Percentiles rank a stretch among this genome's conserved stretches.
Conservation (phyloP, 176 grass and related monocot species). For the Canna indica region DNA sequence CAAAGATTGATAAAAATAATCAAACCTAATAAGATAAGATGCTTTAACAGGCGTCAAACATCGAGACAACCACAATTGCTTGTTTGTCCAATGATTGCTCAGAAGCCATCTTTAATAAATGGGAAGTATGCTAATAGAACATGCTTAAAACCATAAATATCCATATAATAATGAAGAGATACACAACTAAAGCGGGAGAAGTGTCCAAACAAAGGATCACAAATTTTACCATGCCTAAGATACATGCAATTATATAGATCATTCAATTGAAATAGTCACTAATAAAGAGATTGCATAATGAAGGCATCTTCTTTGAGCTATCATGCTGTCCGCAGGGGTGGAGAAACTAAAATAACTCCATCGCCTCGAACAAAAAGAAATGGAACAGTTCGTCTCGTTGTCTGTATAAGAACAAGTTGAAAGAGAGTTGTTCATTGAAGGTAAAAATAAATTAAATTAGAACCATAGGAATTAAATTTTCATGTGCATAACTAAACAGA, state of each 20-base stretch:
- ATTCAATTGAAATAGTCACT: not conserved
- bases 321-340: conserved; percentile 81
- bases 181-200: not conserved
- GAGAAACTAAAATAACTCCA: conserved; percentile 94
- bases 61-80: too few relatives aligned
- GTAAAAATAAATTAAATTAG: not conserved
- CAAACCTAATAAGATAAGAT: too few relatives aligned
- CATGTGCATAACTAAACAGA: not conserved
- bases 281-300: not conserved
- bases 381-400: conserved; percentile 61
- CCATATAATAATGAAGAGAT: not conserved
- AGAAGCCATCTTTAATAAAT: not conserved
- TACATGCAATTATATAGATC: not conserved
- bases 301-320: not conserved
- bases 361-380: conserved; percentile 98
- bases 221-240: not conserved
- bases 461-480: not conserved
- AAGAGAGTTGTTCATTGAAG: not conserved
- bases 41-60: too few relatives aligned
- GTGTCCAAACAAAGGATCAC: not conserved
- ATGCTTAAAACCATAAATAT: not conserved
- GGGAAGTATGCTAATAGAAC: not conserved
- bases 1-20: too few relatives aligned
- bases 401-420: conserved; percentile 36
- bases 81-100: too few relatives aligned